Base-by-base conservation (phyloP, 2,329 filamentous ascomycete genomes). In the Ceratocystis cacaofunesta region DNA sequence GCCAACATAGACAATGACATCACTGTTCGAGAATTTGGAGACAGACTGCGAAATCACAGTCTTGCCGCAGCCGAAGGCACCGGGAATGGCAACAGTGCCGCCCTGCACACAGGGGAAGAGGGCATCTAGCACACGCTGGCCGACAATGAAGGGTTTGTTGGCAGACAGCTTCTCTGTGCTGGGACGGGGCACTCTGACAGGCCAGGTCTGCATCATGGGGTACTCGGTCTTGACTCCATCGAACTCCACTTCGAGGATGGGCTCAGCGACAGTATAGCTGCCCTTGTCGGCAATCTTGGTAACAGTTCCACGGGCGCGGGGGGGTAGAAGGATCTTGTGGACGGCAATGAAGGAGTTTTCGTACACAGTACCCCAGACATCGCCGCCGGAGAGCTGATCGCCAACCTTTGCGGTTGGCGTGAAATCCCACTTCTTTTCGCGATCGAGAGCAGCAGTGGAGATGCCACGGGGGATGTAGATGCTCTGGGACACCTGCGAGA, bases 21-120 rank as follows among this genome's bases (percentile, higher is more conserved):
- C 94, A 76, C 89, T 94, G 85, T 99, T 99, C 74, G 94, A 99
- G 81, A 99, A 99, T 79, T 99, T 99, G 77, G 94, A 99, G 69
- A 99, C 88, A 68, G 90, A 95, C 79, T 99, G 94, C 73, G 87
- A 92, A 78, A 99, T 99, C 79, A 99, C 94, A 72, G 94, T 99
- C 86, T 99, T 99, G 74, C 94, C 94, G 73, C 94, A 99, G 70
- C 94, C 94, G 75, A 99, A 99, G 77, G 94, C 94, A 75, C 94
- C 94, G 30, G 94, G 94, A 73, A 99, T 99, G 74, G 92, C 95
- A 70, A 97, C 91, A 57, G 94, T 99, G 75, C 94, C 94, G 76
- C 94, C 94, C 79, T 95, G 91, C 8, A 99, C 94, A 80, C 88
- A 88, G 64, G 94, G 94, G 81, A 96, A 99, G 60, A 99, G 85